Conservation (phyloP, 306 rosid genomes). For the Amphicarpaea edgeworthii region DNA sequence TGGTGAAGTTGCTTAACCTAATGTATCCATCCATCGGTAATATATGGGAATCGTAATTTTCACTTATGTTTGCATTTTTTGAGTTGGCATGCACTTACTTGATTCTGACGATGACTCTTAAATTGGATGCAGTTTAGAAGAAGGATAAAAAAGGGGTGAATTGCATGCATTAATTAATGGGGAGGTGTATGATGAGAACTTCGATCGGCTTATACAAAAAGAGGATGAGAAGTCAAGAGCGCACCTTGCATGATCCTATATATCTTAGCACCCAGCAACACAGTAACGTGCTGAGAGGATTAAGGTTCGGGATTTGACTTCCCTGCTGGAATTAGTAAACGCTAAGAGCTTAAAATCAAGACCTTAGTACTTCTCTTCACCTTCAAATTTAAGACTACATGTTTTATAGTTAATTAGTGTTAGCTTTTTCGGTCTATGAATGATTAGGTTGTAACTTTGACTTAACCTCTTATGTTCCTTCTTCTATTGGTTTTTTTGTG, state of each 20-base stretch:
- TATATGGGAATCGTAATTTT: too few species aligned
- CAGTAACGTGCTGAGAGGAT: constrained; percentile 52
- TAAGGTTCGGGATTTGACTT: constrained; percentile 99
- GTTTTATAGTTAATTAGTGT: constrained; percentile 38
- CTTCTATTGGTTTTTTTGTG: constrained; percentile 30
- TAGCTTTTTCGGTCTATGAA: constrained; percentile 30
- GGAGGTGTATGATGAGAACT: constrained; percentile 51
- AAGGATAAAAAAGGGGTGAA: constrained; percentile 43
- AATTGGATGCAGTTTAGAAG: constrained; percentile 51
- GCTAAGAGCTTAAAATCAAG: constrained; percentile 47
- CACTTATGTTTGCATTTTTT: too few species aligned
- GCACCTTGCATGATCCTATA: constrained; percentile 81
- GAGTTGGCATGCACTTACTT: too few species aligned
- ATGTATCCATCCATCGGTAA: too few species aligned
- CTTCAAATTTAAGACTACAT: constrained; percentile 44
- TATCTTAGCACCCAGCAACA: constrained; percentile 41
- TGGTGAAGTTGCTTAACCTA: constrained; percentile 66
- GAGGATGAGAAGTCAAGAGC: constrained; percentile 95
- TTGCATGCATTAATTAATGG: constrained; percentile 34
- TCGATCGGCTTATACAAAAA: constrained; percentile 51
- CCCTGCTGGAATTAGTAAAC: constrained; percentile 49
- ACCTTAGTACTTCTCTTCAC: constrained; percentile 50
- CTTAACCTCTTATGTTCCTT: constrained; percentile 45
- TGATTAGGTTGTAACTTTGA: constrained; percentile 52
- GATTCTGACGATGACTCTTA: too few species aligned